phyloP scores from a whole-genome alignment of 169 alveolate species.

The Babesia bovis region DNA sequence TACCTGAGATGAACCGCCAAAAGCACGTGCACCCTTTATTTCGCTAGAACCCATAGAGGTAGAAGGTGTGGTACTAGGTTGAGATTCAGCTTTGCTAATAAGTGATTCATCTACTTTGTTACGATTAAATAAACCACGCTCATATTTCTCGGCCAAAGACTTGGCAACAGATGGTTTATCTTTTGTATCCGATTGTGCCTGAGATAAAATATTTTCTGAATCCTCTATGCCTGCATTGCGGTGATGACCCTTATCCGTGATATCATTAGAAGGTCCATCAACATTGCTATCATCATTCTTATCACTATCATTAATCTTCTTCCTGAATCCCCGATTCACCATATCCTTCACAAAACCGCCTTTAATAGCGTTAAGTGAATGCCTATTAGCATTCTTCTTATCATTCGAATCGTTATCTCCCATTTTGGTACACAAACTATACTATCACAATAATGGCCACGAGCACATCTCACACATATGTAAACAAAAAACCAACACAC shows the following conservation, averaged over 20 bases:
- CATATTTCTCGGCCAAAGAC: conserved; percentile 19
- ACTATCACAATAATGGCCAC: too few species aligned
- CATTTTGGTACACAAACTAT: not conserved
- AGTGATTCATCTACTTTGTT: not conserved
- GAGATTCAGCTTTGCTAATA: not conserved
- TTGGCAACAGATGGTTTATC: not conserved
- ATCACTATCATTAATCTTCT: not conserved
- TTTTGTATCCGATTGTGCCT: not conserved
- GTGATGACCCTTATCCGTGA: not conserved
- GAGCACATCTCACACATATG: too few species aligned
- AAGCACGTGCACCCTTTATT: not conserved
- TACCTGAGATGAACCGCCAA: not conserved
- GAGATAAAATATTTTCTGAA: not conserved
- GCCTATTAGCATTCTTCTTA: not conserved
- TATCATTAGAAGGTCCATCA: not conserved
- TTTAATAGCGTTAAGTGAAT: not conserved
- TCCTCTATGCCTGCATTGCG: not conserved
- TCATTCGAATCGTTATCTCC: not conserved
- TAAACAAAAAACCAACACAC: too few species aligned
- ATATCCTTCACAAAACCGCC: not conserved
- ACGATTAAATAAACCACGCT: not conserved
- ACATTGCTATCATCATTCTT: not conserved
- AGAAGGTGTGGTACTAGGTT: not conserved
- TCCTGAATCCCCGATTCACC: not conserved
- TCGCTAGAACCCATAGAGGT: not conserved